Percentiles rank a stretch among this genome's conserved stretches.
Evolutionary conservation across 768 basidiomycete genomes (phyloP).

Genomic region (Collybia sordida): DNA sequence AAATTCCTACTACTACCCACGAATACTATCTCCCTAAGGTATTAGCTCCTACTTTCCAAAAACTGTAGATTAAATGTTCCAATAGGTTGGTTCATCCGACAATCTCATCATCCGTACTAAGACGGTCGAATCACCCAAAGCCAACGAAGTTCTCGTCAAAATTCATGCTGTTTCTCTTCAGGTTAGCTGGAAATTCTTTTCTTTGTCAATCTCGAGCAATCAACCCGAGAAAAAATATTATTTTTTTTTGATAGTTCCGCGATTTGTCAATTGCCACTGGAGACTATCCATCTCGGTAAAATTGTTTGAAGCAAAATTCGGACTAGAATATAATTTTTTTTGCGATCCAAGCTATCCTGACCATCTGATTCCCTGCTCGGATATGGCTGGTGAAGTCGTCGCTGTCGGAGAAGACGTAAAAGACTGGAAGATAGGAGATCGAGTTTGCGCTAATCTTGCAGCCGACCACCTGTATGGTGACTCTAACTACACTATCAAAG

Average conservation of each 20-base stretch:
- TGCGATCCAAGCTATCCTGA: slow-evolving; percentile 5
- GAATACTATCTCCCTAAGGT: too few species aligned
- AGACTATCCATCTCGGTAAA: slow-evolving; percentile 33
- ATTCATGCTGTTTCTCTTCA: slow-evolving; percentile 58
- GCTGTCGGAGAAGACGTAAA: slow-evolving; percentile 42
- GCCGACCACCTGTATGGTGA: slow-evolving; percentile 49
- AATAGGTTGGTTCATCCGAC: slow-evolving; percentile 18
- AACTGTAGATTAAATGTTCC: too few species aligned
- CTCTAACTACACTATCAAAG: slow-evolving; percentile 26
- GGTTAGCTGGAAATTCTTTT: slow-evolving; percentile 21
- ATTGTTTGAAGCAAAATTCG: background rate
- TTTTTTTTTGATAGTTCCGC: slow-evolving; percentile 37
- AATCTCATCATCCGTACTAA: slow-evolving; percentile 22
- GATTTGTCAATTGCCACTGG: slow-evolving; percentile 44
- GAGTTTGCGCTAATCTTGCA: slow-evolving; percentile 54
- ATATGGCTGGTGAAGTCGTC: slow-evolving; percentile 59
- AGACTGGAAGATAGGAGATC: slow-evolving; percentile 54
- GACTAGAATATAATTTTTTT: background rate
- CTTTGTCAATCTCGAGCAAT: background rate
- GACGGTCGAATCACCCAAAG: slow-evolving; percentile 30
- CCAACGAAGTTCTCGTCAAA: slow-evolving; percentile 54
- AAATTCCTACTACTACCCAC: too few species aligned
- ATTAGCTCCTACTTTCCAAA: too few species aligned
- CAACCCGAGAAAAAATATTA: background rate
- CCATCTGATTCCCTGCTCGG: slow-evolving; percentile 42